Evolutionary conservation across 495 filamentous ascomycete genomes (phyloP), one percentile per base, ranked within the genome.

Genomic region (Aspergillus incahuasiensis): DNA sequence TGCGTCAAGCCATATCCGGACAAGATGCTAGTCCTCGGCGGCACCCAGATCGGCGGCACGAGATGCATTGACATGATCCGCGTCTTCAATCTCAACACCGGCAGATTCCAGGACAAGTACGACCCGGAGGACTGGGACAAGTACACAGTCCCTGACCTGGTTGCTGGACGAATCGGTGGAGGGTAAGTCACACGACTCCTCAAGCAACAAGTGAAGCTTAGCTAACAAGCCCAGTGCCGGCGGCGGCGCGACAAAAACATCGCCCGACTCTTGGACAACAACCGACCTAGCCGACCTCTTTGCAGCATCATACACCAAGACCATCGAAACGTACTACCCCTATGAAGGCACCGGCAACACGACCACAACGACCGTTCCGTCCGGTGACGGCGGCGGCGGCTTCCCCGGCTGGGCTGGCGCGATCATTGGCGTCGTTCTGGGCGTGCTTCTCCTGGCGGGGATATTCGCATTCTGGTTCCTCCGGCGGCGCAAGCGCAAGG

Each of bases 21-120:
- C 60, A 82, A 88, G 60, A 88, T 91, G 86, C 67, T 90, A 55
- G 76, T 79, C 0, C 65, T 91, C n/a, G 88, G 87, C 11, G 86
- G 88, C 0, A 61, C 68, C 11, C 28, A 61, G 1, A 30, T 54
- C 6, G 74, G 64, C 25, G 0, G 22, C 16, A 4, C 25, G 25
- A 30, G 53, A 0, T 90, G 87, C 60, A 56, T 91, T 7, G 65
- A 71, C 1, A 64, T 88, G 16, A 63, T 87, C 34, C 73, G 79
- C 34, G 73, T 86, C 8, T 87, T 86, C 67, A 87, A 90, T 54
- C 67, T 91, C 34, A 87, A 81, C 50, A 75, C 68, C 1, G 68
- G 77, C 1, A 50, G 52, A 0, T 90, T 87, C 76, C 67, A 85
- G 60, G 61, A 74, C 21, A 66, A 64, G 3, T 91, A 91, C 59